phyloP scores from a whole-genome alignment of 768 basidiomycete species.

The Xerocomellus intermedius region DNA sequence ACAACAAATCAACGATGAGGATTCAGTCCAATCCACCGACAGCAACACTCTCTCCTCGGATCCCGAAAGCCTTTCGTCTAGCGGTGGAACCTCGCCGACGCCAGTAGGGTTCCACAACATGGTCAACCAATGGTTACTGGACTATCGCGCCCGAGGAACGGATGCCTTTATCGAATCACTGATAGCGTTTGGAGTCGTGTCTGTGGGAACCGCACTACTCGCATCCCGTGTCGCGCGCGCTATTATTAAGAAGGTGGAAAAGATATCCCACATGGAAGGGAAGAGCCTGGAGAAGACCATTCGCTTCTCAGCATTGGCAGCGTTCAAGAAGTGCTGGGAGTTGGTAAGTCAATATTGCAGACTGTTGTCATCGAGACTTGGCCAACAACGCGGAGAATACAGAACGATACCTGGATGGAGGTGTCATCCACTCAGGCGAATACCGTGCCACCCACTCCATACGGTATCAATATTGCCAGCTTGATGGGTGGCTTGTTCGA shows the following conservation, averaged over 20 bases:
- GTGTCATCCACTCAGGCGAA: not conserved
- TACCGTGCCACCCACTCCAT: slow-evolving; percentile 9
- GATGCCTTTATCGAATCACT: slow-evolving; percentile 16
- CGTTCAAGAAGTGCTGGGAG: slow-evolving; percentile 18
- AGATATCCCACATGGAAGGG: slow-evolving; percentile 11
- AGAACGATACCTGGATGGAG: slow-evolving; percentile 17
- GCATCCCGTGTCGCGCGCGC: slow-evolving; percentile 17
- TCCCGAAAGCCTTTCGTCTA: slow-evolving; percentile 11
- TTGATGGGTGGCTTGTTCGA: slow-evolving; percentile 34
- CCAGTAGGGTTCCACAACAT: slow-evolving; percentile 12
- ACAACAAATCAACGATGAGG: not conserved
- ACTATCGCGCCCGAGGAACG: slow-evolving; percentile 19
- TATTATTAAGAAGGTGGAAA: slow-evolving; percentile 3
- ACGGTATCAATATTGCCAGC: slow-evolving; percentile 30
- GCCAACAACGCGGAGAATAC: not conserved
- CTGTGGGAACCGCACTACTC: slow-evolving; percentile 10
- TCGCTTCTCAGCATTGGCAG: slow-evolving; percentile 12
- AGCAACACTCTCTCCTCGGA: slow-evolving; percentile 8
- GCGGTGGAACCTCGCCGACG: not conserved
- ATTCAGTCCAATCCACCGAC: not conserved
- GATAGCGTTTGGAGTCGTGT: slow-evolving; percentile 14
- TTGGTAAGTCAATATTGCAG: slow-evolving; percentile 9
- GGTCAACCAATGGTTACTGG: slow-evolving; percentile 20
- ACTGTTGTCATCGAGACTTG: not conserved
- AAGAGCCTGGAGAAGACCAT: slow-evolving; percentile 8